These are phyloP conservation scores for Ceratocystiopsis brevicomis DNA, from an alignment of 2,329 filamentous ascomycete species.

Conservation along the genomic window DNA sequence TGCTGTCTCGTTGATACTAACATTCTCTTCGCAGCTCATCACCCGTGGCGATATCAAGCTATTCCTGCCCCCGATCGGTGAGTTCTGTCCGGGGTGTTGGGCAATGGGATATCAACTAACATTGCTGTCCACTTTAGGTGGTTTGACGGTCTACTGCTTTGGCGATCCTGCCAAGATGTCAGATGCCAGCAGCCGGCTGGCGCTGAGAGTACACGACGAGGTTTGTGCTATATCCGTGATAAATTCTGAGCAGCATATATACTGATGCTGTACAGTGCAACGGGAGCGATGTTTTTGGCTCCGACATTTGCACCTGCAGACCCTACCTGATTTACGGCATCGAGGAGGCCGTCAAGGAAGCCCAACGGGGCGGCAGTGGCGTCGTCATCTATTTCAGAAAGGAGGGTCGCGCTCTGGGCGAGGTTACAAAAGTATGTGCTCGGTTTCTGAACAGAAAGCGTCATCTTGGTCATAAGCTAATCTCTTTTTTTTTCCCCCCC, in stretches of 20 bases:
- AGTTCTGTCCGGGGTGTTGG: constrained; percentile 1
- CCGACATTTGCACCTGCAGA: constrained; percentile 91
- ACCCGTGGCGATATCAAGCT: constrained; percentile 88
- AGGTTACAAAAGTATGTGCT: constrained; percentile 71
- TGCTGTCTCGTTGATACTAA: too few species aligned
- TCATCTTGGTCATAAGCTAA: too few species aligned
- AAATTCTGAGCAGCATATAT: neutral
- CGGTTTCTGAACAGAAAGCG: neutral
- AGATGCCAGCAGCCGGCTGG: constrained; percentile 61
- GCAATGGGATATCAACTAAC: too few species aligned
- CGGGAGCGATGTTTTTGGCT: constrained; percentile 91
- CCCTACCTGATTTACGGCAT: constrained; percentile 95
- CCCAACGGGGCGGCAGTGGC: constrained; percentile 79
- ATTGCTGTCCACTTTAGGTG: constrained; percentile 27
- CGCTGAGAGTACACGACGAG: constrained; percentile 62
- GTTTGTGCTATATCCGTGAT: constrained; percentile 16
- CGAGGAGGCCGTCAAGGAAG: constrained; percentile 92
- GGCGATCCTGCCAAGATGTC: constrained; percentile 89
- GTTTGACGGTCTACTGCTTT: constrained; percentile 91
- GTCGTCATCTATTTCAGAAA: constrained; percentile 98
- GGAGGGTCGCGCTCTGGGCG: constrained; percentile 81
- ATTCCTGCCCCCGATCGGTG: constrained; percentile 82
- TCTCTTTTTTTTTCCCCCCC: neutral
- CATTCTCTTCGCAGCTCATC: constrained; percentile 39
- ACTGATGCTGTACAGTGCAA: constrained; percentile 40